These are phyloP conservation scores for Pelargonium citronellum DNA, from an alignment of 441 rosid genomes.

Conservation along the genomic window DNA sequence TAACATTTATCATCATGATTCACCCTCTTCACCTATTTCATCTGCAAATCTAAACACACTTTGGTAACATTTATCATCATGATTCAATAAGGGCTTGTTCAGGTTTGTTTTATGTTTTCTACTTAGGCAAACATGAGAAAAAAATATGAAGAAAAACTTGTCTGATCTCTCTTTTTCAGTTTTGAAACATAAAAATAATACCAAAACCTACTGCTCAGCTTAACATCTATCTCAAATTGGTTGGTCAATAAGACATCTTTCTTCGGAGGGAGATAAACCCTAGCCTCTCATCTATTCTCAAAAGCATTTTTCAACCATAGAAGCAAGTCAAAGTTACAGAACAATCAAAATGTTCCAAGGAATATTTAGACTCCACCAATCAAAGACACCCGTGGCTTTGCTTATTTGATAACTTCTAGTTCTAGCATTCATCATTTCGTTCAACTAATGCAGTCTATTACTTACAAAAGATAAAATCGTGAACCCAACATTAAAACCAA, in stretches of 20 bases:
- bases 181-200: not conserved
- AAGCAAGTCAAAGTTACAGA: not conserved
- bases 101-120: too few relatives aligned
- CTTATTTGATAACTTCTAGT: not conserved
- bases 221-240: not conserved
- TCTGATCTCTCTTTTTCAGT: too few relatives aligned
- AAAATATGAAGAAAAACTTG: too few relatives aligned
- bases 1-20: slow-evolving; percentile 11
- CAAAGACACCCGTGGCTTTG: not conserved
- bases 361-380: not conserved
- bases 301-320: not conserved
- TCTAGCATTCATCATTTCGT: too few relatives aligned
- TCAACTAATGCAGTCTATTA: not conserved
- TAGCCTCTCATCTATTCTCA: not conserved
- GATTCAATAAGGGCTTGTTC: not conserved
- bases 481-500: too few relatives aligned
- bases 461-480: too few relatives aligned
- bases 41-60: slow-evolving; percentile 31
- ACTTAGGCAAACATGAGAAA: too few relatives aligned
- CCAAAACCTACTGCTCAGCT: not conserved
- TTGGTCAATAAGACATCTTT: not conserved
- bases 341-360: not conserved
- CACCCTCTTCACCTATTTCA: slow-evolving; percentile 41
- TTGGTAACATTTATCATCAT: slow-evolving; percentile 14
- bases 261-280: too few relatives aligned